Evolutionary conservation across 768 basidiomycete genomes (phyloP).

Genomic region (Boletales sp.): DNA sequence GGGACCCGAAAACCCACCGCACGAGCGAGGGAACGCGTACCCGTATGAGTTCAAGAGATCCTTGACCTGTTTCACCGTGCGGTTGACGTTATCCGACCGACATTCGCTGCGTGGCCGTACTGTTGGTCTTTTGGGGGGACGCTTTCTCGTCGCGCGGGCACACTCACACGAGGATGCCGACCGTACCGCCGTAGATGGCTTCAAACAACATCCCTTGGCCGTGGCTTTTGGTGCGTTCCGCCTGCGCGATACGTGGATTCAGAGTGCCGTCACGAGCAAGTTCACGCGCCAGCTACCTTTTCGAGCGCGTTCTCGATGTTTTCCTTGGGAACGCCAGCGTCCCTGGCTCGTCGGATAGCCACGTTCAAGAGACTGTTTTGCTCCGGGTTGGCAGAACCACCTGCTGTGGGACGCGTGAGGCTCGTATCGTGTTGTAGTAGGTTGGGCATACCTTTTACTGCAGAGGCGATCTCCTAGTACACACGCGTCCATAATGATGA

Average conservation of each 20-base stretch:
- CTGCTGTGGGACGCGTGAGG: slow-evolving; percentile 35
- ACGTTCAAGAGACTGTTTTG: slow-evolving; percentile 51
- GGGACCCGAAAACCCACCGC: neutral
- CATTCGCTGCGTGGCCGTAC: slow-evolving; percentile 43
- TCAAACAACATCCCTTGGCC: slow-evolving; percentile 56
- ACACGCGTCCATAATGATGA: neutral
- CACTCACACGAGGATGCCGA: slow-evolving; percentile 63
- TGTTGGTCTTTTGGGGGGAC: slow-evolving; percentile 14
- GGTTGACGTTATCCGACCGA: slow-evolving; percentile 60
- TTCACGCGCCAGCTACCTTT: slow-evolving; percentile 35
- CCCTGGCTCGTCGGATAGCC: slow-evolving; percentile 53
- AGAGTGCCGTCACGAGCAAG: neutral
- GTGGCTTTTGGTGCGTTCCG: slow-evolving; percentile 44
- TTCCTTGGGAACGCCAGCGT: slow-evolving; percentile 61
- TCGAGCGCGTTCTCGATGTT: slow-evolving; percentile 63
- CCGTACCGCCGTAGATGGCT: slow-evolving; percentile 53
- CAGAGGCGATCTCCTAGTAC: slow-evolving; percentile 55
- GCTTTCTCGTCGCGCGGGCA: neutral
- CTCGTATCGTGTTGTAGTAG: neutral
- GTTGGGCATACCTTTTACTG: slow-evolving; percentile 41
- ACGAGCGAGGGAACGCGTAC: slow-evolving; percentile 29
- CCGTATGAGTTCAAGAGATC: slow-evolving; percentile 46
- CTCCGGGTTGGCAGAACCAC: slow-evolving; percentile 53
- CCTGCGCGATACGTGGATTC: slow-evolving; percentile 30
- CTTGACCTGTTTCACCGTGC: slow-evolving; percentile 55